Evolutionary conservation across 2,329 filamentous ascomycete genomes (phyloP).

Genomic region (Aureobasidium melanogenum): DNA sequence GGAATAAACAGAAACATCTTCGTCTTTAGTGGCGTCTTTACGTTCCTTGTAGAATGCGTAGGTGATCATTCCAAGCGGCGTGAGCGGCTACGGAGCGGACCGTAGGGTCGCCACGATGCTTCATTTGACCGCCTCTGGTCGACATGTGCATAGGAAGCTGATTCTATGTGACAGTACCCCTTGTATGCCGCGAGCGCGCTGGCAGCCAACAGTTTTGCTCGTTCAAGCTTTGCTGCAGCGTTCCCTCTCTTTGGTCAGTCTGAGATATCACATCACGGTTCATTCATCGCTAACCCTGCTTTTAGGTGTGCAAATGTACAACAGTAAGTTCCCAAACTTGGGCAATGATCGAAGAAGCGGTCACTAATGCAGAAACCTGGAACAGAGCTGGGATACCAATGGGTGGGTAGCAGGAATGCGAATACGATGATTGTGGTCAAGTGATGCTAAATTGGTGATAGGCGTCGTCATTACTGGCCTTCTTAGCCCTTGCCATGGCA

Average conservation of each 20-base stretch:
- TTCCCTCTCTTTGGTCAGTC: conserved; percentile 31
- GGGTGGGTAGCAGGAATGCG: conserved; percentile 34
- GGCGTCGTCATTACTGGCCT: conserved; percentile 22
- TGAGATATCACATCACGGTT: background rate
- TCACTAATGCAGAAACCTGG: conserved; percentile 29
- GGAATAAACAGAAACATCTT: conserved; percentile 43
- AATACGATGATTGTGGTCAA: background rate
- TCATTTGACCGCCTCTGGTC: background rate
- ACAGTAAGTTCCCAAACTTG: conserved; percentile 32
- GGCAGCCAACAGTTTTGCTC: conserved; percentile 42
- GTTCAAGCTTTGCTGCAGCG: conserved; percentile 39
- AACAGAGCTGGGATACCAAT: conserved; percentile 39
- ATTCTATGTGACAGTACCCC: conserved; percentile 30
- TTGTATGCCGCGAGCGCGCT: conserved; percentile 42
- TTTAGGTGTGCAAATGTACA: conserved; percentile 43
- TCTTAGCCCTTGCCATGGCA: conserved; percentile 41
- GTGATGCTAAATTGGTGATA: conserved; percentile 5
- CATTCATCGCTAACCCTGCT: conserved; percentile 21
- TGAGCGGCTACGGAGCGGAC: conserved; percentile 2
- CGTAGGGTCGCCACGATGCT: conserved; percentile 8
- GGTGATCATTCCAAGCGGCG: conserved; percentile 18
- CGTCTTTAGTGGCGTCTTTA: conserved; percentile 77
- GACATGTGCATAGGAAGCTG: background rate
- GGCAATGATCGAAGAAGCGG: conserved; percentile 24
- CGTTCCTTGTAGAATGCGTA: conserved; percentile 64